Base-by-base conservation (phyloP, 2,329 filamentous ascomycete genomes). In the Aspergillus neotritici region DNA sequence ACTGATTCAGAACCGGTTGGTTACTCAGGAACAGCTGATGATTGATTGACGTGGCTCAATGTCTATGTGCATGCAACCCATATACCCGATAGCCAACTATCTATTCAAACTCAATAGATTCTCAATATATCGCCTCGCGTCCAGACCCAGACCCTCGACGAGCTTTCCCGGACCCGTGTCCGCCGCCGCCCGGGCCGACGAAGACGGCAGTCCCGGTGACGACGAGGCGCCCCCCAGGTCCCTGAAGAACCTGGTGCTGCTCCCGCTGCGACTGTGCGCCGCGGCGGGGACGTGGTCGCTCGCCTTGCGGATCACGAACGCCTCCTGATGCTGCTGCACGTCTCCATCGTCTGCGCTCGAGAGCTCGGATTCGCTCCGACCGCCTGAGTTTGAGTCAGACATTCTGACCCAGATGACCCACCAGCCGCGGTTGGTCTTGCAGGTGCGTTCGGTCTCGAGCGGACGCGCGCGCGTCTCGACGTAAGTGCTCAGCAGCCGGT, bases 401-500 rank as follows among this genome's bases (percentile, higher is more conserved):
- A 82, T 61, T 7, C 77, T 72, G 61, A 83, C 75, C 80, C 80
- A 84, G 15, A 82, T 75, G 2, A 84, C 71, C 80, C 80, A 84
- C 80, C 80, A 84, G 5, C 78, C 78, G n/a, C 80, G 72, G 34
- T 65, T 73, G 0, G 80, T 83, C 61, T 83, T 83, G 60, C 75
- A 77, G 1, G 77, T 82, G 28, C 77, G 70, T 54, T 84, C 80
- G 5, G 77, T 66, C 48, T 83, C 78, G 7, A 65, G 59, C 1
- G 60, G 50, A 1, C 63, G 63, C 15, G 62, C 62, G 2, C 74
- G 68, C 2, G 78, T 80, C 44, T 72, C 70, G n/a, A 63, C 58
- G 39, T 80, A 69, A 0, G 76, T 80, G 44, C 73, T 73, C 17
- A 84, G 62, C 32, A 83, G 73, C 43, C 79, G 77, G 7, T 72